Conservation (phyloP, 148 eudicot species). For the Camellia sinensis region DNA sequence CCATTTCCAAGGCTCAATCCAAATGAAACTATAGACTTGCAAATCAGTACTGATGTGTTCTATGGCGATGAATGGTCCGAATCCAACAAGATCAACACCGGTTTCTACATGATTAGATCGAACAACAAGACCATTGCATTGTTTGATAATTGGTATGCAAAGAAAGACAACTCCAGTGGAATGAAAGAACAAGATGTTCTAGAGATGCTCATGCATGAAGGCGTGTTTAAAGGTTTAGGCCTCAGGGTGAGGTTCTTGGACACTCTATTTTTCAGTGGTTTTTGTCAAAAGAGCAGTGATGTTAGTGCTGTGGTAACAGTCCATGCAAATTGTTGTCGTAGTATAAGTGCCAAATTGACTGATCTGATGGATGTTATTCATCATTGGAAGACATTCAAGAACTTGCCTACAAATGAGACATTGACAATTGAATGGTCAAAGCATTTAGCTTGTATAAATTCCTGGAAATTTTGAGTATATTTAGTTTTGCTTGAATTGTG, state of each 20-base stretch:
- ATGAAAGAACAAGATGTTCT: slow-evolving; percentile 64
- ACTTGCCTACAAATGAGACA: slow-evolving; percentile 12
- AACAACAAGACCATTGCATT: slow-evolving; percentile 50
- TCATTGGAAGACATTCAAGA: slow-evolving; percentile 39
- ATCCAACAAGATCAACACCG: slow-evolving; percentile 51
- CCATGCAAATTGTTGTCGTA: slow-evolving; percentile 58
- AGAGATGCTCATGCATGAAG: slow-evolving; percentile 24
- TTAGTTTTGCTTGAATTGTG: no score
- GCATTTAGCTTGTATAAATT: no score
- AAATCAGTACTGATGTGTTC: slow-evolving; percentile 45
- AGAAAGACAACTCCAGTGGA: slow-evolving; percentile 37
- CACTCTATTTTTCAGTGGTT: slow-evolving; percentile 48
- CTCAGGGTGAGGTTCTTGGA: slow-evolving; percentile 35
- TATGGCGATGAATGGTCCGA: slow-evolving; percentile 34
- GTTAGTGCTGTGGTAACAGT: slow-evolving; percentile 33
- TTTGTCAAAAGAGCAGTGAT: slow-evolving; percentile 39
- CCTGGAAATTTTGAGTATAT: no score
- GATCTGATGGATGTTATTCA: slow-evolving; percentile 38
- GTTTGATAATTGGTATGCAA: slow-evolving; percentile 45
- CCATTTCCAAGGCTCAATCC: slow-evolving; percentile 41
- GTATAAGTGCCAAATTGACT: slow-evolving; percentile 39
- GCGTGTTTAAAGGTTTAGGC: slow-evolving; percentile 24
- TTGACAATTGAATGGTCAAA: slow-evolving; percentile 5
- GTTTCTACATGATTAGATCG: slow-evolving; percentile 58
- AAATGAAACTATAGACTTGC: slow-evolving; percentile 37